Evolutionary conservation across 1,139 yeast genomes (phyloP), one percentile per base, ranked within the genome.

Genomic region (Pichia sp.): DNA sequence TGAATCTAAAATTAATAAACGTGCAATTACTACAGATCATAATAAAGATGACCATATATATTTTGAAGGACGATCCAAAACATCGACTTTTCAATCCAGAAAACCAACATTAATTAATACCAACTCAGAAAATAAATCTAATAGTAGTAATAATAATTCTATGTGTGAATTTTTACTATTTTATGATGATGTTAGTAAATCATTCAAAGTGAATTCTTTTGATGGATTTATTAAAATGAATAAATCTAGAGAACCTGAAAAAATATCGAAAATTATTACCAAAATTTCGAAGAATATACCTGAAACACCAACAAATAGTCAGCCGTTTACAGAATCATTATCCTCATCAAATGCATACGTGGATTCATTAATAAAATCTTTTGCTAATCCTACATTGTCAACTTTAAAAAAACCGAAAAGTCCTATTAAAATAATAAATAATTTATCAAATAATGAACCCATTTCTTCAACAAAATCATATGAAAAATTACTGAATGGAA

Each of bases 161-260:
- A 36, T 39, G 42, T 44, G 58, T 8, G 67, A 64, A 28, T 59
- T 50, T 34, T 48, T 58, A 2, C 44, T 64, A 30, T 40, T 58
- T 6, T 64, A 53, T 46, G 65, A 64, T 48, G 55, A 55, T 30
- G 54, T 58, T 9, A 44, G 54, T 2, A 57, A 56, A 26, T 43
- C 47, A 18, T 64, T 64, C 51, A 52, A 55, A 40, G 46, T 62
- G 44, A 60, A 61, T 33, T 46, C 46, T 35, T 57, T 60, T 46
- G 52, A 51, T 36, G 63, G 64, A 1, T 50, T 55, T 10, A 52
- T 64, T 29, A 56, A 59, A 38, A 54, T 64, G 62, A 58, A 49
- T 46, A 64, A 63, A 53, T 60, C 66, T 2, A 51, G 67, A 37
- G 62, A 61, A 34, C 61, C 62, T 7, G 50, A 53, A 5, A 53